Conservation (phyloP, 129 eudicot species). For the Ambrosia artemisiifolia region DNA sequence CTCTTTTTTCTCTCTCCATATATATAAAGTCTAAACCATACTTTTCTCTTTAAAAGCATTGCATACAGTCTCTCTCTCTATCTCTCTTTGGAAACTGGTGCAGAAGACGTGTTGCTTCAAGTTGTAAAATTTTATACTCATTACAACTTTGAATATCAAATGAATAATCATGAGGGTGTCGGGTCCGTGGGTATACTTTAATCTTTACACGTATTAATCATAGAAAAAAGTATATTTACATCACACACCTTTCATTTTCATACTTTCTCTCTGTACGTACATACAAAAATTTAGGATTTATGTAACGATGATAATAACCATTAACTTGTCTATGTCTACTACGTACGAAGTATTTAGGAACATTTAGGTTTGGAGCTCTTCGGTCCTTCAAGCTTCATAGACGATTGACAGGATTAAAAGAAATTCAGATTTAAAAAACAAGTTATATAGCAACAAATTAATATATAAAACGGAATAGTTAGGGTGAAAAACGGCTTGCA, state of each 20-base stretch:
- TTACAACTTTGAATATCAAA: slow-evolving; percentile 28
- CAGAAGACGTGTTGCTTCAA: slow-evolving; percentile 23
- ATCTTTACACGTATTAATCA: slow-evolving; percentile 26
- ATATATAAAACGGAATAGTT: too few species aligned
- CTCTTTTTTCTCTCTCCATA: background rate
- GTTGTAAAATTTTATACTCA: slow-evolving; percentile 33
- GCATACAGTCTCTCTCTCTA: background rate
- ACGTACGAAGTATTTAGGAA: too few species aligned
- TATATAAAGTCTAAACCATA: background rate
- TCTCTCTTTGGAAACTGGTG: slow-evolving; percentile 6
- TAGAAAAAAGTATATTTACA: slow-evolving; percentile 1
- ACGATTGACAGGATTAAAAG: too few species aligned
- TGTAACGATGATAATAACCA: background rate
- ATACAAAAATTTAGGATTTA: background rate
- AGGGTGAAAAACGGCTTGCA: too few species aligned
- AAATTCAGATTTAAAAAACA: too few species aligned
- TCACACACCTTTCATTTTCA: background rate
- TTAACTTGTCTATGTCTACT: background rate
- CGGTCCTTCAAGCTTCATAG: too few species aligned
- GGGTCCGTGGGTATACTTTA: slow-evolving; percentile 34
- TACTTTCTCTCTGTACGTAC: background rate
- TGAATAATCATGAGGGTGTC: slow-evolving; percentile 37
- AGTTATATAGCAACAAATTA: too few species aligned
- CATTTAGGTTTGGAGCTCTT: too few species aligned
- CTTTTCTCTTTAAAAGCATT: background rate